phyloP scores from a whole-genome alignment of 2,329 filamentous ascomycete genomes.

The Gnomoniopsis sp. region DNA sequence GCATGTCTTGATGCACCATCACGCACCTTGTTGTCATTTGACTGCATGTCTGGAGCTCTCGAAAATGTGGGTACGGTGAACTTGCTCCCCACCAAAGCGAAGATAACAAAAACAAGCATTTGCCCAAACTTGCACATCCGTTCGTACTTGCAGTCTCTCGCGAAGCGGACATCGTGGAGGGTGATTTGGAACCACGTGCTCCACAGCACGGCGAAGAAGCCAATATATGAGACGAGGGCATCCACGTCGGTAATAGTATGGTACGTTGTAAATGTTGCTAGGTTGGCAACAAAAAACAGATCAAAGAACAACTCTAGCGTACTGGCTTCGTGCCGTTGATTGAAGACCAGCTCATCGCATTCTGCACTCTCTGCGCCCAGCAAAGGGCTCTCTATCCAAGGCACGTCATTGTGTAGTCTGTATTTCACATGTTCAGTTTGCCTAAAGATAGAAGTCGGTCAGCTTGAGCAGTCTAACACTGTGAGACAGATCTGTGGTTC shows the following conservation, averaged over 20 bases:
- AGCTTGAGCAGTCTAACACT: not conserved
- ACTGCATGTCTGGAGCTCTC: not conserved
- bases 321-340: not conserved
- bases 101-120: not conserved
- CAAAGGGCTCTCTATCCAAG: not conserved
- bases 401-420: not conserved
- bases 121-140: not conserved
- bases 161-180: not conserved
- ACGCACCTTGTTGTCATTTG: not conserved
- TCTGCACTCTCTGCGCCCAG: not conserved
- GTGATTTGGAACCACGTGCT: not conserved
- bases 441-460: not conserved
- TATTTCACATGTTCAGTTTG: not conserved
- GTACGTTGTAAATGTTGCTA: not conserved
- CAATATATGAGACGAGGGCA: not conserved
- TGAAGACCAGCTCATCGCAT: not conserved
- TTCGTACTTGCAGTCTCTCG: not conserved
- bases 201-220: not conserved
- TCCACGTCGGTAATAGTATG: not conserved
- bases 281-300: not conserved
- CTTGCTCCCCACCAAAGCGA: not conserved
- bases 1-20: not conserved
- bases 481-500: not conserved
- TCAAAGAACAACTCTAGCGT: not conserved
- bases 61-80: not conserved